Evolutionary conservation across 2,329 filamentous ascomycete species (phyloP).

Genomic region (Ophiostoma australiae): DNA sequence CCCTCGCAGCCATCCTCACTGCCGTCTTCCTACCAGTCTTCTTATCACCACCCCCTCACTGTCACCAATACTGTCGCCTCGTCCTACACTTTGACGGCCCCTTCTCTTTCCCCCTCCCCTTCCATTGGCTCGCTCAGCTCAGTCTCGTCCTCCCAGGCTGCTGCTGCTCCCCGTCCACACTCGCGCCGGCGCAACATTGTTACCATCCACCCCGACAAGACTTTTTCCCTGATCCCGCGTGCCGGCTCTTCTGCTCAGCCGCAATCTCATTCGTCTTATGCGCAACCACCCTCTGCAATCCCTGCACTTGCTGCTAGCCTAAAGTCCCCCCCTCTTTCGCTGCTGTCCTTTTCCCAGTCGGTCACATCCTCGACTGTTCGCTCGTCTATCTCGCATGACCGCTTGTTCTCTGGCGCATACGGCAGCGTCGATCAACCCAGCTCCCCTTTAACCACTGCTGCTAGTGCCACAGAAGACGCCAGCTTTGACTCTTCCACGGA

Average conservation of each 20-base stretch:
- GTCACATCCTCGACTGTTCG: constrained; percentile 34
- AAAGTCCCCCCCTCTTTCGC: constrained; percentile 37
- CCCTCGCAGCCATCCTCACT: not conserved
- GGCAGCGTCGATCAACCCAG: constrained; percentile 46
- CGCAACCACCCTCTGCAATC: constrained; percentile 8
- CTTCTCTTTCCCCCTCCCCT: constrained; percentile 23
- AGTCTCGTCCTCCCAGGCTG: constrained; percentile 28
- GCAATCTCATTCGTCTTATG: constrained; percentile 2
- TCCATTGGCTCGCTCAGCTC: constrained; percentile 25
- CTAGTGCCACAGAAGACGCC: not conserved
- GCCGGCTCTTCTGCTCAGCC: constrained; percentile 7
- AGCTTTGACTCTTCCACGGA: not conserved
- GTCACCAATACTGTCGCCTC: constrained; percentile 19
- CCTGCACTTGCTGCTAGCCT: constrained; percentile 30
- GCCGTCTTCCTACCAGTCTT: constrained; percentile 15
- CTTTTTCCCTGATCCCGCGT: constrained; percentile 49
- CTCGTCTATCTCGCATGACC: constrained; percentile 48
- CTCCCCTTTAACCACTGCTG: constrained; percentile 40
- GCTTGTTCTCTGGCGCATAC: constrained; percentile 44
- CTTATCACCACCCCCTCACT: constrained; percentile 13
- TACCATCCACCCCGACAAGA: constrained; percentile 53
- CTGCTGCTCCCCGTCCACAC: constrained; percentile 31
- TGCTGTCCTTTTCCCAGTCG: constrained; percentile 38
- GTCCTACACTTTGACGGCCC: constrained; percentile 23
- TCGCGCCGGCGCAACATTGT: constrained; percentile 45